phyloP scores from a whole-genome alignment of 805 yeast genomes.

The Saitoella complicata region DNA sequence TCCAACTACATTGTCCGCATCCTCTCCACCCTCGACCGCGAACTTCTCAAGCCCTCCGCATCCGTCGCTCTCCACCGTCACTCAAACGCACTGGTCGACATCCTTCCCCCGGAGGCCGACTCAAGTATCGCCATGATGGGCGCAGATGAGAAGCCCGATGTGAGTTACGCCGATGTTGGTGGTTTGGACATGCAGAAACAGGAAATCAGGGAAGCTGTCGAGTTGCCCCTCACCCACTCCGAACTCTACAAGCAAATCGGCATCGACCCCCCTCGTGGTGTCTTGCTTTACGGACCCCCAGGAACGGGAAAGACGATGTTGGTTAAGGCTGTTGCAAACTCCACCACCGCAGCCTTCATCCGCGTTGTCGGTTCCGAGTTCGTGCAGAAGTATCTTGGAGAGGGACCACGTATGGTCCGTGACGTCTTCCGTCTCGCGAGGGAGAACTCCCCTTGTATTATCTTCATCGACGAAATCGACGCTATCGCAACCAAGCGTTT shows the following conservation, averaged over 20 bases:
- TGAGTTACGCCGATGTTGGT: conserved; percentile 95
- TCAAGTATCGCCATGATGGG: conserved; percentile 90
- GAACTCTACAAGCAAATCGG: conserved; percentile 95
- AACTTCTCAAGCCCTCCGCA: conserved; percentile 81
- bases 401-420: conserved; percentile 99
- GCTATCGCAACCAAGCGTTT: conserved; percentile 98
- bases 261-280: conserved; percentile 96
- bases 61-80: conserved; percentile 97
- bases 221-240: conserved; percentile 86
- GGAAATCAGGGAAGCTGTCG: conserved; percentile 97
- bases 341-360: conserved; percentile 87
- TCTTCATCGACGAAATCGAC: conserved; percentile 95
- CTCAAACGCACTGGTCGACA: conserved; percentile 93
- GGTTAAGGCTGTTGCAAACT: conserved; percentile 96
- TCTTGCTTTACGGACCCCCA: conserved; percentile 94
- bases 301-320: conserved; percentile 99
- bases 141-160: conserved; percentile 88
- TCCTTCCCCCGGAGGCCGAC: conserved; percentile 97
- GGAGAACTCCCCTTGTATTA: conserved; percentile 92
- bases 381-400: conserved; percentile 95
- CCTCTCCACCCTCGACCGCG: conserved; percentile 85
- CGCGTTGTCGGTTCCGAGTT: conserved; percentile 97
- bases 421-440: conserved; percentile 95
- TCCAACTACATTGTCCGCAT: conserved; percentile 93
- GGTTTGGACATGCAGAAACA: conserved; percentile 98